phyloP scores from a whole-genome alignment of 805 yeast species.

The Limtongia smithiae region DNA sequence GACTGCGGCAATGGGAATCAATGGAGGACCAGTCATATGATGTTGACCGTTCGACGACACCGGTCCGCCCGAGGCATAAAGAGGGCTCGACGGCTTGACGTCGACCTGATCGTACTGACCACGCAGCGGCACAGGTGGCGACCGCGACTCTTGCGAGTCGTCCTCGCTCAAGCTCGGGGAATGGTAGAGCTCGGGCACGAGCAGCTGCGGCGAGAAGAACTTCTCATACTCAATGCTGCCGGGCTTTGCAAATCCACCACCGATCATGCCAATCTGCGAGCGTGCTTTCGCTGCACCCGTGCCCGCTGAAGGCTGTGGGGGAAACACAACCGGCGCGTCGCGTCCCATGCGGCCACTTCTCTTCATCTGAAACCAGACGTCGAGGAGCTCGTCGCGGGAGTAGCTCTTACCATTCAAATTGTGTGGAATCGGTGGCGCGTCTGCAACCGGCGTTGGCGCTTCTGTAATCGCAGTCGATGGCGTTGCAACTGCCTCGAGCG shows the following conservation, averaged over 20 bases:
- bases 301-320: conserved; percentile 2
- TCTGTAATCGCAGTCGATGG: background rate
- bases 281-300: conserved; percentile 9
- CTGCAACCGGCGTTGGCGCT: background rate
- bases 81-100: conserved; percentile 13
- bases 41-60: background rate
- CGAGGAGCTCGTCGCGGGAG: conserved; percentile 20
- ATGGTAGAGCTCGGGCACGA: conserved; percentile 7
- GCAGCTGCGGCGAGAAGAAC: conserved; percentile 6
- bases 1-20: background rate
- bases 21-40: too few relatives aligned
- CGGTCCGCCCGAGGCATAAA: background rate
- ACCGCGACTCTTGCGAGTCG: background rate
- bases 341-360: conserved; percentile 3
- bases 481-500: background rate
- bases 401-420: conserved; percentile 22
- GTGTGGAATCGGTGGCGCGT: conserved; percentile 14
- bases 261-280: conserved; percentile 2
- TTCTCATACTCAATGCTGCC: conserved; percentile 13
- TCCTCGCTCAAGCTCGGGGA: background rate
- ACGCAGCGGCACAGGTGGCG: conserved; percentile 1
- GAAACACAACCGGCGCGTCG: conserved; percentile 7
- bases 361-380: conserved; percentile 13
- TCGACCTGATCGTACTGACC: background rate
- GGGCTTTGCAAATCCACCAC: conserved; percentile 4